Percentiles rank a stretch among this genome's conserved stretches.
These are phyloP conservation scores for Leishmania major DNA, from an alignment of 208 protist species.

Conservation along the genomic window DNA sequence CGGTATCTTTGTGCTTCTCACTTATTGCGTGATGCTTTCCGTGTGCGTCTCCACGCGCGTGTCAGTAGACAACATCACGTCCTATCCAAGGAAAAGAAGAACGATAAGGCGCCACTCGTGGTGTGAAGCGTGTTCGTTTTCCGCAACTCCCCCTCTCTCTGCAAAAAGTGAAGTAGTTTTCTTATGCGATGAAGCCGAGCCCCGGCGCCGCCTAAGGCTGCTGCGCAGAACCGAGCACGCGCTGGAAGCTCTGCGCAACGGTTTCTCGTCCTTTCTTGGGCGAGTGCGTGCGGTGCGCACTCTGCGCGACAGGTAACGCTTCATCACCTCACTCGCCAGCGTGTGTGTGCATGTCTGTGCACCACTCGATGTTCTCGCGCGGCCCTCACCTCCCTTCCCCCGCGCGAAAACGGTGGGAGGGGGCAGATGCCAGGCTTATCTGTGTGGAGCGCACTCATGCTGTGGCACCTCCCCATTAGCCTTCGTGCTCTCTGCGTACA, in stretches of 20 bases:
- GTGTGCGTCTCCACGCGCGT: neutral
- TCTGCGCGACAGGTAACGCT: neutral
- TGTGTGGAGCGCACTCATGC: neutral
- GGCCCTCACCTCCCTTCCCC: neutral
- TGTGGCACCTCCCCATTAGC: neutral
- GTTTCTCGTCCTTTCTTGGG: neutral
- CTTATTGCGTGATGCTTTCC: neutral
- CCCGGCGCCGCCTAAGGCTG: neutral
- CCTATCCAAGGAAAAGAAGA: neutral
- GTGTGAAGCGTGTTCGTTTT: neutral
- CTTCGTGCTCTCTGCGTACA: neutral
- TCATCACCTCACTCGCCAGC: neutral
- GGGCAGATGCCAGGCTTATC: neutral
- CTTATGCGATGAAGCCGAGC: neutral
- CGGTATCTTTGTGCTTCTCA: neutral
- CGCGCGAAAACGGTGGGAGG: neutral
- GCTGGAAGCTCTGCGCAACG: too few species aligned
- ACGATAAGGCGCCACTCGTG: neutral
- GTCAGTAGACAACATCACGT: neutral
- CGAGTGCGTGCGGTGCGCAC: neutral
- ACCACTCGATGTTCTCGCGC: neutral
- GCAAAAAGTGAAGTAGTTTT: neutral
- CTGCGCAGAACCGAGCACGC: too few species aligned
- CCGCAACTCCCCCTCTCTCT: neutral
- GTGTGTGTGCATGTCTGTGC: neutral